Evolutionary conservation across 2,329 filamentous ascomycete species (phyloP).

Genomic region (Penicillium janthinellum): DNA sequence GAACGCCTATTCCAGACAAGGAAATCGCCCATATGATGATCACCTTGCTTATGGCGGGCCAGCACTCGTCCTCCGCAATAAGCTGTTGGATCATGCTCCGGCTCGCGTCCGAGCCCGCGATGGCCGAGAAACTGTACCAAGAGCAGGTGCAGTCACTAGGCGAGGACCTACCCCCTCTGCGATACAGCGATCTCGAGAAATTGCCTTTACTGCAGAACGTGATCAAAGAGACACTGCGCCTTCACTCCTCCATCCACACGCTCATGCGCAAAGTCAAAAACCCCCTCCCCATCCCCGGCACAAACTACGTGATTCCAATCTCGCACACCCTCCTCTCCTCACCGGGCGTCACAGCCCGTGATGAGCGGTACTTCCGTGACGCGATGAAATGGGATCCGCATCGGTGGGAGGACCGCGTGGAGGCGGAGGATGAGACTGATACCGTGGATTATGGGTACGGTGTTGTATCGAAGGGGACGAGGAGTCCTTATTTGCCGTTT

Average conservation of each 20-base stretch:
- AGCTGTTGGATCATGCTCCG: slow-evolving; percentile 76
- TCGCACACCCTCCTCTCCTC: slow-evolving; percentile 78
- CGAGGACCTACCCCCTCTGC: slow-evolving; percentile 55
- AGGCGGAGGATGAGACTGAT: slow-evolving; percentile 53
- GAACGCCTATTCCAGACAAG: slow-evolving; percentile 67
- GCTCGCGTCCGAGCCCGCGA: slow-evolving; percentile 68
- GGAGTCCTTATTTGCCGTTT: slow-evolving; percentile 69
- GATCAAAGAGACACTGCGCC: slow-evolving; percentile 70
- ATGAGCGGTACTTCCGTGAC: slow-evolving; percentile 63
- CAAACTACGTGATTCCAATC: slow-evolving; percentile 72
- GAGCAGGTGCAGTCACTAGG: slow-evolving; percentile 64
- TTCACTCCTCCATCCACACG: slow-evolving; percentile 72
- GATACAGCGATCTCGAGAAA: slow-evolving; percentile 61
- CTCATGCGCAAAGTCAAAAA: slow-evolving; percentile 73
- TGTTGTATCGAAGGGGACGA: slow-evolving; percentile 61
- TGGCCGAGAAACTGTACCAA: slow-evolving; percentile 69
- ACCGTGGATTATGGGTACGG: slow-evolving; percentile 65
- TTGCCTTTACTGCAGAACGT: slow-evolving; percentile 65
- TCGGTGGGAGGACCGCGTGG: slow-evolving; percentile 55
- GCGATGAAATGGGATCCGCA: slow-evolving; percentile 63
- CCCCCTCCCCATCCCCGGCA: slow-evolving; percentile 58
- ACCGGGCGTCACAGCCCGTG: slow-evolving; percentile 66
- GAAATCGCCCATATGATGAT: slow-evolving; percentile 88
- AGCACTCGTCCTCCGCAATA: slow-evolving; percentile 79
- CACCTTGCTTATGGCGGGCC: slow-evolving; percentile 79